Base-by-base conservation (phyloP, 2,329 filamentous ascomycete genomes). In the Aspergillus luchuensis region DNA sequence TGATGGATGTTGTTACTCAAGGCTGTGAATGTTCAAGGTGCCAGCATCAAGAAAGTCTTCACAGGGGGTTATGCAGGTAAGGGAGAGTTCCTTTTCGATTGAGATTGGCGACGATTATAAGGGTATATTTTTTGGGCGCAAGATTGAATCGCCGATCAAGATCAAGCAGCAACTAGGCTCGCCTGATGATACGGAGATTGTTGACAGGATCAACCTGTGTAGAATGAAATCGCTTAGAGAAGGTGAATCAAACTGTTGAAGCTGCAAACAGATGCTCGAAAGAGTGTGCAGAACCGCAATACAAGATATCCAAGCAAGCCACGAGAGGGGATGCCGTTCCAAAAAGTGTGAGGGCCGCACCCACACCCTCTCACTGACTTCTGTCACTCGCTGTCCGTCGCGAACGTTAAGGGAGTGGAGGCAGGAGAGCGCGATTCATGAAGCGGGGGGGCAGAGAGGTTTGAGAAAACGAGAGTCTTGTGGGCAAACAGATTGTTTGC, bases 121-220 rank as follows among this genome's bases (percentile, higher is more conserved):
- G 39, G 25, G 45, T 51, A 36, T 60, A 57, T 61, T 54, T 33
- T 54, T 33, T 19, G 17, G 39, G 55, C 47, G n/a, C 15, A 11
- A 41, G 6, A n/a, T 11, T 30, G 54, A 51, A 17, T 51, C 52
- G 33, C 47, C 30, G 28, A 54, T 51, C 48, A 48, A 52, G 36
- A 59, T 51, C 38, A 17, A 19, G 36, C 38, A 39, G 52, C 57
- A 45, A 58, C 58, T 61, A 49, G 59, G 43, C 48, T 58, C 39
- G 30, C 59, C 56, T 54, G 58, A 59, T 51, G 48, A 43, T 49
- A 57, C 36, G 58, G 43, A 57, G 54, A 47, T 36, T 36, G 13
- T n/a, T n/a, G 39, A 66, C 71, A 72, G 70, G 71, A 58, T 72
- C 71, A 72, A 72, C 71, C 71, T 65, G 64, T 52, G 45, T 56